Conservation (phyloP, 1,284 basidiomycete species). For the Mycosarcoma maydis region DNA sequence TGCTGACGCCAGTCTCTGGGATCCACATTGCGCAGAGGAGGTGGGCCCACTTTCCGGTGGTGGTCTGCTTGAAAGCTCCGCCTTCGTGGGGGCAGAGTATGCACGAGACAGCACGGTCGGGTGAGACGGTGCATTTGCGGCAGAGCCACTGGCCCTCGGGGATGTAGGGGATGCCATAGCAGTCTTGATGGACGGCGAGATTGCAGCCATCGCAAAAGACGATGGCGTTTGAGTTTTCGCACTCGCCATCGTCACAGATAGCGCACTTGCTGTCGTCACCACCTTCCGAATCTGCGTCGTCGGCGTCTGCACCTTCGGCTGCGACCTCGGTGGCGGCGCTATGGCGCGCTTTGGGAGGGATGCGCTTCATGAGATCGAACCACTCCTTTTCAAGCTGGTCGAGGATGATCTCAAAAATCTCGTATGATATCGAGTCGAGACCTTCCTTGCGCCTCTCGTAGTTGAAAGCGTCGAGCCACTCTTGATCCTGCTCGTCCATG, state of each 20-base stretch:
- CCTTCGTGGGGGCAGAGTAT: slow-evolving; percentile 94
- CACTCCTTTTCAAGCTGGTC: slow-evolving; percentile 98
- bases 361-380: slow-evolving; percentile 78
- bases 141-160: slow-evolving; percentile 99
- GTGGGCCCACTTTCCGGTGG: slow-evolving; percentile 92
- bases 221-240: slow-evolving; percentile 98
- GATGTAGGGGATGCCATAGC: slow-evolving; percentile 98
- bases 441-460: slow-evolving; percentile 82
- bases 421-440: slow-evolving; percentile 74
- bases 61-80: slow-evolving; percentile 98
- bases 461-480: slow-evolving; percentile 92
- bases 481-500: slow-evolving; percentile 99
- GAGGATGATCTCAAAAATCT: slow-evolving; percentile 94
- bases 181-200: slow-evolving; percentile 98
- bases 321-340: slow-evolving; percentile 25
- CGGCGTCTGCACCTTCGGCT: slow-evolving; percentile 27
- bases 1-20: slow-evolving; percentile 91
- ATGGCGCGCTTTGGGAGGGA: slow-evolving; percentile 44
- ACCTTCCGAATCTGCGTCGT: slow-evolving; percentile 43
- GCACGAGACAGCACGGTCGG: slow-evolving; percentile 93
- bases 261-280: slow-evolving; percentile 78
- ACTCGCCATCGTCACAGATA: slow-evolving; percentile 97
- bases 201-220: slow-evolving; percentile 99
- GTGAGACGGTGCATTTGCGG: slow-evolving; percentile 96
- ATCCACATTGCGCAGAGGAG: slow-evolving; percentile 97